These are phyloP conservation scores for Rhodotorula sp. DNA, from an alignment of 1,284 basidiomycete species.

Conservation along the genomic window DNA sequence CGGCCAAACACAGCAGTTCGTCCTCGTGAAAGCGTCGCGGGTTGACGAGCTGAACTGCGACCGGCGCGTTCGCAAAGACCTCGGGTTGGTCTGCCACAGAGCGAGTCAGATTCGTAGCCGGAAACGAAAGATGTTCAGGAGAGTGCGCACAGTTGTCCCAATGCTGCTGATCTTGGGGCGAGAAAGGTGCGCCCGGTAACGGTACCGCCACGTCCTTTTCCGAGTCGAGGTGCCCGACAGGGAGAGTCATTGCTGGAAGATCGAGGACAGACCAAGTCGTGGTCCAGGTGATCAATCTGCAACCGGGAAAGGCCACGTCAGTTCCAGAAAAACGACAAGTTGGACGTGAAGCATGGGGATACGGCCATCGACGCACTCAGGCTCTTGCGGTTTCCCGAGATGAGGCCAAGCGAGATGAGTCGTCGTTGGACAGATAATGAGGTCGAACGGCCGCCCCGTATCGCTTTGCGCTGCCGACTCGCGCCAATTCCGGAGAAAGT, in stretches of 20 bases:
- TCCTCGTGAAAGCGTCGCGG: constrained; percentile 6
- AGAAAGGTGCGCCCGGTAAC: not conserved
- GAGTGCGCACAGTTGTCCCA: not conserved
- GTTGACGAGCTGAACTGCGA: constrained; percentile 6
- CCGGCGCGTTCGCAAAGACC: not conserved
- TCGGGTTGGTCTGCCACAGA: not conserved
- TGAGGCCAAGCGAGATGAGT: not conserved
- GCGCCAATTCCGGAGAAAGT: not conserved
- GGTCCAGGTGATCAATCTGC: constrained; percentile 5
- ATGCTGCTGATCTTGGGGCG: not conserved
- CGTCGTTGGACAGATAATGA: not conserved
- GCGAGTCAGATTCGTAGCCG: no score
- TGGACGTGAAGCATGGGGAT: no score
- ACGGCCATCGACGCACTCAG: not conserved
- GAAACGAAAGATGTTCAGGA: no score
- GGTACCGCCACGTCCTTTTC: not conserved
- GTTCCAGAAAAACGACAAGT: not conserved
- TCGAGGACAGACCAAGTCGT: constrained; percentile 4
- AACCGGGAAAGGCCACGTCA: not conserved
- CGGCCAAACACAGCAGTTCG: not conserved
- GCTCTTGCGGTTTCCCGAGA: not conserved
- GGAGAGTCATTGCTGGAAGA: not conserved
- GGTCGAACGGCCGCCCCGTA: not conserved
- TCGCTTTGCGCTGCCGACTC: not conserved
- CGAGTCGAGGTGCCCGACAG: constrained; percentile 1